These are phyloP conservation scores for Dioscorea zingiberensis DNA, from an alignment of 106 monocot species.

Conservation along the genomic window DNA sequence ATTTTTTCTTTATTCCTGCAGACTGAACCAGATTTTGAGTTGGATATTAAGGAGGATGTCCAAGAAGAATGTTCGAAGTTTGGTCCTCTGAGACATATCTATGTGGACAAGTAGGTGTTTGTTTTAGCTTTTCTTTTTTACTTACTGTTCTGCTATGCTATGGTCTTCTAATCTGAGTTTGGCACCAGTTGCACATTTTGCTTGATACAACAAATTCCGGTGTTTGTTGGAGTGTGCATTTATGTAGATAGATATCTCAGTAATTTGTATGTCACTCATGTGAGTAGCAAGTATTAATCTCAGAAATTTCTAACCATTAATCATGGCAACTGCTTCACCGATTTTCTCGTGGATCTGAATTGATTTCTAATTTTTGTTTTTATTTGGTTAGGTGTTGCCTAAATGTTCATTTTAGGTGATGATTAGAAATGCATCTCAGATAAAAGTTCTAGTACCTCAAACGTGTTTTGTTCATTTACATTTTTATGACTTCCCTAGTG, in stretches of 20 bases:
- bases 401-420: too few relatives aligned
- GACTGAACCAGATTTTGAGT: constrained; percentile 78
- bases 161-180: too few relatives aligned
- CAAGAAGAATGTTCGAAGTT: constrained; percentile 94
- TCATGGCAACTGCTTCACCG: constrained; percentile 19
- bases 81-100: constrained; percentile 75
- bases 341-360: constrained; percentile 75
- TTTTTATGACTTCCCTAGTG: too few relatives aligned
- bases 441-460: too few relatives aligned
- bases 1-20: not conserved
- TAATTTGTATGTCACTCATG: not conserved
- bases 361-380: too few relatives aligned
- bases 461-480: too few relatives aligned
- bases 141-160: not conserved
- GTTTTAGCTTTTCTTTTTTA: not conserved
- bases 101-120: constrained; percentile 72
- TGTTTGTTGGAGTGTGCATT: not conserved
- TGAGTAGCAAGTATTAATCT: constrained; percentile 17
- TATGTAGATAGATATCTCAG: not conserved
- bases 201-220: not conserved
- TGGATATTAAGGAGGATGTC: constrained; percentile 96
- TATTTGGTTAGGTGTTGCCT: too few relatives aligned
- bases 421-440: too few relatives aligned
- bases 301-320: constrained; percentile 10
- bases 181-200: too few relatives aligned